Percentiles rank a stretch among this genome's conserved stretches.
Conservation (phyloP, 345 rosid species). For the Stellera chamaejasme region DNA sequence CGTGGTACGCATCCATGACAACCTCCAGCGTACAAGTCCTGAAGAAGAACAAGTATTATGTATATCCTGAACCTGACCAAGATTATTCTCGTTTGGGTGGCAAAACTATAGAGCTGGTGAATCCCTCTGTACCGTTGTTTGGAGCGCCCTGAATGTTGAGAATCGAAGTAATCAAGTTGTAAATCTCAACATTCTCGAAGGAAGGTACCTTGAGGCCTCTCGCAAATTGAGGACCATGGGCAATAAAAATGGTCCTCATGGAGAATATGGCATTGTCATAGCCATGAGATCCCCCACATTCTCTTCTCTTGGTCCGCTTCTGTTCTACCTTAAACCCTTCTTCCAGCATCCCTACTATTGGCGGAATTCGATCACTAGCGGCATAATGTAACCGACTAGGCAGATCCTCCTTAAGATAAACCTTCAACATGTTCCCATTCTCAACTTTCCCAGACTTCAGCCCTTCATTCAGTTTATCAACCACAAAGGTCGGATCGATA, state of each 20-base stretch:
- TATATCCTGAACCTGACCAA: too few relatives aligned
- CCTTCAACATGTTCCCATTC: slow-evolving; percentile 57
- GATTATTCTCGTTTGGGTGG: slow-evolving; percentile 9
- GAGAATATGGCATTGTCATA: slow-evolving; percentile 80
- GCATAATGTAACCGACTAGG: slow-evolving; percentile 66
- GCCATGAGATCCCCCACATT: slow-evolving; percentile 86
- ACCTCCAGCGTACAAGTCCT: too few relatives aligned
- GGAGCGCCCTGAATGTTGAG: slow-evolving; percentile 58
- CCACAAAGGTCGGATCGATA: slow-evolving; percentile 29
- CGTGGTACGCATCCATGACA: too few relatives aligned
- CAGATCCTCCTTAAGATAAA: slow-evolving; percentile 69
- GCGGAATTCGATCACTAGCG: slow-evolving; percentile 54
- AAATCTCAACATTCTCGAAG: slow-evolving; percentile 80
- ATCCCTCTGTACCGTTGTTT: slow-evolving; percentile 56
- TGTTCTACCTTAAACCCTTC: slow-evolving; percentile 74
- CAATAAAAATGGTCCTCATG: slow-evolving; percentile 79
- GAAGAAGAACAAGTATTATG: too few relatives aligned
- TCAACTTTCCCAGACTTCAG: slow-evolving; percentile 54
- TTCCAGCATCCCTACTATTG: slow-evolving; percentile 56
- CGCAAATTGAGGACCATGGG: slow-evolving; percentile 71
- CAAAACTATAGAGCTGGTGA: slow-evolving; percentile 37
- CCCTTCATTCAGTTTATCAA: slow-evolving; percentile 60
- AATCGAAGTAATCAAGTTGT: slow-evolving; percentile 68
- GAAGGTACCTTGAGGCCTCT: slow-evolving; percentile 71
- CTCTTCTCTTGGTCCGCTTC: slow-evolving; percentile 38